Percentiles rank a stretch among this genome's conserved stretches.
These are phyloP conservation scores for Luffa acutangula DNA, from an alignment of 306 rosid genomes.

Conservation along the genomic window DNA sequence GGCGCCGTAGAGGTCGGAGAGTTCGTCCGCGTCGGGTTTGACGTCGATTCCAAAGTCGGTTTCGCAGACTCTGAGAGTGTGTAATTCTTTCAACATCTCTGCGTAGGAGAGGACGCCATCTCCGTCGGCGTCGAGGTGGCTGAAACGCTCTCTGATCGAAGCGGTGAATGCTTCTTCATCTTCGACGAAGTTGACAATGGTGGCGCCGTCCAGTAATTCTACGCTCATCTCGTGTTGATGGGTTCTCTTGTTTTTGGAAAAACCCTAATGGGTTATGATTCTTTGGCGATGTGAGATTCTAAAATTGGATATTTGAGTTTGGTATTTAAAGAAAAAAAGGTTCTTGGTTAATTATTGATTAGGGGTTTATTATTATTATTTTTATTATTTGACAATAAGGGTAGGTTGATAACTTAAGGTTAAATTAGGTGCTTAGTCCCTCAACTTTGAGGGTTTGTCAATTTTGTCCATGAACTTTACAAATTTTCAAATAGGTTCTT, in stretches of 20 bases:
- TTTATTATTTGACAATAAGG: background rate
- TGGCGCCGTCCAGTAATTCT: conserved; percentile 54
- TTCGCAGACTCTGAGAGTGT: conserved; percentile 40
- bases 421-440: no score
- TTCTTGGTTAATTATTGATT: background rate
- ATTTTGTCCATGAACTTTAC: no score
- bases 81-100: conserved; percentile 67
- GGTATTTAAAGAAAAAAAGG: background rate
- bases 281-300: background rate
- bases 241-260: no score
- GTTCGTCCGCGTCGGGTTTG: conserved; percentile 39
- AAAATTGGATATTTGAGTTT: background rate
- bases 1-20: conserved; percentile 34
- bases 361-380: background rate
- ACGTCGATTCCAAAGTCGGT: conserved; percentile 58
- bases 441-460: no score
- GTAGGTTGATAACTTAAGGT: background rate
- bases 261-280: background rate
- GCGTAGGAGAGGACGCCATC: conserved; percentile 52
- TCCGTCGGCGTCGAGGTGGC: conserved; percentile 34
- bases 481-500: no score
- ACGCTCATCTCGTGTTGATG: conserved; percentile 43
- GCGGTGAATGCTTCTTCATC: conserved; percentile 57
- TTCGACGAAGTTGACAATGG: conserved; percentile 49
- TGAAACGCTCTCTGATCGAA: conserved; percentile 22